phyloP scores from a whole-genome alignment of 345 rosid genomes.

The Gossypium bickii region DNA sequence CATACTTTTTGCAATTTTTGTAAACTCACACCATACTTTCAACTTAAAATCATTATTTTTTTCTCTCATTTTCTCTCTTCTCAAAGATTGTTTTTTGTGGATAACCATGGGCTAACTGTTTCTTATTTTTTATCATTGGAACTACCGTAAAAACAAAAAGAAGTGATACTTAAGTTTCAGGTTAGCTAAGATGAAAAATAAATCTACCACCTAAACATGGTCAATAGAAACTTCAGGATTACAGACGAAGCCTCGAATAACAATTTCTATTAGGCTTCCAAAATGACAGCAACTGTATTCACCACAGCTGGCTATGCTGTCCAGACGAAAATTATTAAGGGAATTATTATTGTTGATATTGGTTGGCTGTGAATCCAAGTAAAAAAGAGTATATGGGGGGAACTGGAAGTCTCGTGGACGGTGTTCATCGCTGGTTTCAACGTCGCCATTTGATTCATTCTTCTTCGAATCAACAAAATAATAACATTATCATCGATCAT shows the following conservation, averaged over 20 bases:
- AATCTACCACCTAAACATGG: background rate
- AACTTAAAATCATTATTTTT: no score
- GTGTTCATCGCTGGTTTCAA: constrained; percentile 90
- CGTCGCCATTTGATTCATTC: constrained; percentile 42
- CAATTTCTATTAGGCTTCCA: background rate
- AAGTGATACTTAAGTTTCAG: background rate
- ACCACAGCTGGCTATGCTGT: background rate
- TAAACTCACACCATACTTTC: no score
- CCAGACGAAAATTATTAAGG: background rate
- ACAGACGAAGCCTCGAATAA: background rate
- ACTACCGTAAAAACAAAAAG: background rate
- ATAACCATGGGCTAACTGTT: no score
- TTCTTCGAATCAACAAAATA: constrained; percentile 15
- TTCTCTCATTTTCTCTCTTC: no score
- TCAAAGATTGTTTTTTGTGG: no score
- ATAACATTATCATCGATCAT: background rate
- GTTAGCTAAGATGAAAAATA: background rate
- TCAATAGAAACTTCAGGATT: background rate
- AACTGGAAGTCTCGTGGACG: constrained; percentile 69
- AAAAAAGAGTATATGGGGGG: constrained; percentile 50
- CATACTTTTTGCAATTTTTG: no score
- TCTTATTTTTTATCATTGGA: background rate
- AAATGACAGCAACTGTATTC: background rate
- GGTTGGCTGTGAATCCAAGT: constrained; percentile 3
- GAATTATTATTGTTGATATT: background rate